phyloP scores from a whole-genome alignment of 768 basidiomycete species.

The Agrocybe pediades region DNA sequence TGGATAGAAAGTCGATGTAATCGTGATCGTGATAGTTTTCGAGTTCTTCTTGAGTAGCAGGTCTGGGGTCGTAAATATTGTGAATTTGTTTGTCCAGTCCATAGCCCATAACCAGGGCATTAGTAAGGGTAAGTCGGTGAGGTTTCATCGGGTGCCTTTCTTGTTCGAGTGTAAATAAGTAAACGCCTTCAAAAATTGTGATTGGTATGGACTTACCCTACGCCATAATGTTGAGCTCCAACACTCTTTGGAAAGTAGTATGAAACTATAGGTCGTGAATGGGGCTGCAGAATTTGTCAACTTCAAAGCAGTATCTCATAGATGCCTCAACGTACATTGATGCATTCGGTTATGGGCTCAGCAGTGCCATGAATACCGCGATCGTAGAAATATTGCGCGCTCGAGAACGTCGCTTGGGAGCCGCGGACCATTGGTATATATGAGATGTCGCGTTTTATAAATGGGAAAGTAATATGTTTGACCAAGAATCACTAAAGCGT shows the following conservation, averaged over 20 bases:
- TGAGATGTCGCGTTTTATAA: background rate
- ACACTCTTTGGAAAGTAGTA: conserved; percentile 96
- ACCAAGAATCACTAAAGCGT: too few relatives aligned
- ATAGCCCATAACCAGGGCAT: conserved; percentile 94
- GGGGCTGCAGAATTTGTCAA: conserved; percentile 37
- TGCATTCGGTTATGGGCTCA: conserved; percentile 77
- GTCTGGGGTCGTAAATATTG: conserved; percentile 84
- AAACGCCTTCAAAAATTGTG: background rate
- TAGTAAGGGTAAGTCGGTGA: conserved; percentile 93
- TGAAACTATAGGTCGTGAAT: conserved; percentile 89
- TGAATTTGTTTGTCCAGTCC: conserved; percentile 96
- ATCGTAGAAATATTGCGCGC: conserved; percentile 75
- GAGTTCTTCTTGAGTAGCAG: conserved; percentile 88
- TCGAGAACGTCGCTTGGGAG: conserved; percentile 61
- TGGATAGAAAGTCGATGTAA: conserved; percentile 94
- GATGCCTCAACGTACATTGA: conserved; percentile 55
- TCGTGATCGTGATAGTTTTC: conserved; percentile 92
- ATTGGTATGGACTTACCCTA: conserved; percentile 48
- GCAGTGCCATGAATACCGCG: conserved; percentile 70
- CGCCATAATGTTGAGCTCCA: conserved; percentile 97
- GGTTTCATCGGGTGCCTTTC: conserved; percentile 99
- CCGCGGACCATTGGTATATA: conserved; percentile 40
- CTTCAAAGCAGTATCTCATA: conserved; percentile 26
- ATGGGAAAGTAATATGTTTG: background rate
- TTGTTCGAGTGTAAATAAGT: conserved; percentile 39